A percentile compares a stretch with the other conserved stretches of the same genome.
Conservation (phyloP, 768 basidiomycete genomes). For the Trametes coccinea region DNA sequence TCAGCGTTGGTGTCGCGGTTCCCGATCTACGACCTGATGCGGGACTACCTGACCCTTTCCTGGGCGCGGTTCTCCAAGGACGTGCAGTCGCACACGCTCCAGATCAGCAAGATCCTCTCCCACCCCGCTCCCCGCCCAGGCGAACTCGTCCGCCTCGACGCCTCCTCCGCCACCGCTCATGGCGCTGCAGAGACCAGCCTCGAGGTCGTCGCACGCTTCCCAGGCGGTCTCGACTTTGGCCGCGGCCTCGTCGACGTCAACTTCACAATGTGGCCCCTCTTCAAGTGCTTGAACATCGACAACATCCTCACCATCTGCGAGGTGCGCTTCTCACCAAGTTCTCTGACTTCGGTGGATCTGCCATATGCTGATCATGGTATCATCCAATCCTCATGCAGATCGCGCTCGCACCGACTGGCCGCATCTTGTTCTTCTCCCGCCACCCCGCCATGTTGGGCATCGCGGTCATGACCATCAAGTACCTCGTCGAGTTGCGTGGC, state of each 20-base stretch:
- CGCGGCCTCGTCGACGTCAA: conserved; percentile 90
- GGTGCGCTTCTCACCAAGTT: conserved; percentile 40
- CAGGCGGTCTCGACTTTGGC: conserved; percentile 92
- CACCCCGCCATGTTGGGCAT: conserved; percentile 92
- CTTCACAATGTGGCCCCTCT: conserved; percentile 96
- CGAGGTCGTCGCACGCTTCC: conserved; percentile 87
- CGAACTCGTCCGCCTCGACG: conserved; percentile 83
- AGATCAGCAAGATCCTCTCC: conserved; percentile 84
- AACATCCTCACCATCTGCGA: conserved; percentile 93
- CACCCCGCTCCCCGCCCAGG: conserved; percentile 87
- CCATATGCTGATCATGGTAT: not conserved
- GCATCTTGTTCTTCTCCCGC: conserved; percentile 83
- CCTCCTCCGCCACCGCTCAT: conserved; percentile 57
- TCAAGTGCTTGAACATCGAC: conserved; percentile 90
- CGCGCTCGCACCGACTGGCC: conserved; percentile 83
- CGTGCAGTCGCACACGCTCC: conserved; percentile 88
- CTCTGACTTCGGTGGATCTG: not conserved
- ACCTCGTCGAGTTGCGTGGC: conserved; percentile 88
- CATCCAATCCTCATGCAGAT: conserved; percentile 46
- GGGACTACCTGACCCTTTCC: conserved; percentile 92
- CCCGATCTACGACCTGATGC: conserved; percentile 93
- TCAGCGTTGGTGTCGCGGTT: conserved; percentile 85
- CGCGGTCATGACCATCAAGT: conserved; percentile 88
- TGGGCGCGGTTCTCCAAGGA: conserved; percentile 96
- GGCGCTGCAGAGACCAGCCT: conserved; percentile 55